phyloP scores from a whole-genome alignment of 495 filamentous ascomycete genomes.

The Lophiostoma macrostomum region DNA sequence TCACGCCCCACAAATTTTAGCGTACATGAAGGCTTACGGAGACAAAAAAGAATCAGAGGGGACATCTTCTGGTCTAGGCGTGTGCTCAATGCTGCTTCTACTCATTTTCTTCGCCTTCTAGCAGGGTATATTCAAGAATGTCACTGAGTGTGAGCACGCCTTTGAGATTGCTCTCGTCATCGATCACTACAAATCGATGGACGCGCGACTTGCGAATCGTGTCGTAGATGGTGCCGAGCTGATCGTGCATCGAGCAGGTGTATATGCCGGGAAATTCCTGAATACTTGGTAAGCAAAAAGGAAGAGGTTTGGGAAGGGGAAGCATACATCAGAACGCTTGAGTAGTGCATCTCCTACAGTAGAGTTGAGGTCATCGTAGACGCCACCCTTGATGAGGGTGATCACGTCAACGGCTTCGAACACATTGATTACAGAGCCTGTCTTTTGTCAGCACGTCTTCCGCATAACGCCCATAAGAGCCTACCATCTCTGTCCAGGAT shows the following conservation, averaged over 20 bases:
- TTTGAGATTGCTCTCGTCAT: constrained; percentile 78
- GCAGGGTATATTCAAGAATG: constrained; percentile 90
- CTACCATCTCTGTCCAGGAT: constrained; percentile 79
- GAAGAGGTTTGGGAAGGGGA: neutral
- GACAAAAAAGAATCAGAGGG: no score
- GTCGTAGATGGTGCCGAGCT: constrained; percentile 92
- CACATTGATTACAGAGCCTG: constrained; percentile 82
- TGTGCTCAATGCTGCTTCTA: no score
- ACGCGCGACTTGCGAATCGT: constrained; percentile 93
- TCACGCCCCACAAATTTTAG: no score
- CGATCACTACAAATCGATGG: constrained; percentile 87
- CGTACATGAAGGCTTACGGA: no score
- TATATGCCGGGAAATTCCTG: constrained; percentile 95
- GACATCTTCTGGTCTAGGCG: no score
- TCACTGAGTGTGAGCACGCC: constrained; percentile 93
- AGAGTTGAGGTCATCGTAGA: constrained; percentile 84
- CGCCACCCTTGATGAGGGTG: constrained; percentile 86
- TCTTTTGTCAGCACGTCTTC: constrained; percentile 1
- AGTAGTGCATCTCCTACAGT: constrained; percentile 87
- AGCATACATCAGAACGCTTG: constrained; percentile 71
- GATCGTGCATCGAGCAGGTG: constrained; percentile 88
- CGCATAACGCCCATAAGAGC: constrained; percentile 1
- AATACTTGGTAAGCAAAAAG: constrained; percentile 17
- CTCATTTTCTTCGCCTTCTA: constrained; percentile 74
- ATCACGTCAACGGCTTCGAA: constrained; percentile 99